Evolutionary conservation across 768 basidiomycete species (phyloP).

Genomic region (Neoboletus brunneissimus): DNA sequence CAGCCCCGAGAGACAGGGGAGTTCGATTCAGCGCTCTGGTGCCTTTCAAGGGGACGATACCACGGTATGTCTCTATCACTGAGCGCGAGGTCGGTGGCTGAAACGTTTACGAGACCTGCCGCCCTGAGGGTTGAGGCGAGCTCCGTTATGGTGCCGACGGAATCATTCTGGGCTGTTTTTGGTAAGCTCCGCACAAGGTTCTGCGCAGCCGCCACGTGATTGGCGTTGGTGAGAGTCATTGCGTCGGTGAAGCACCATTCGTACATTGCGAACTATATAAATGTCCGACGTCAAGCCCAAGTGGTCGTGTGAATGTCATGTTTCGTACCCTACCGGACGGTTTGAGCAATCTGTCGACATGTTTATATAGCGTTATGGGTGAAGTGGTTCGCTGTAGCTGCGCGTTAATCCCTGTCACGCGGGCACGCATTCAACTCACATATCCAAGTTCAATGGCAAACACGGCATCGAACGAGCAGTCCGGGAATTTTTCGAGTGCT

Average conservation of each 20-base stretch:
- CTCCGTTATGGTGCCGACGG: not conserved
- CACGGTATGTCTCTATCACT: constrained; percentile 1
- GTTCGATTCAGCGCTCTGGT: not conserved
- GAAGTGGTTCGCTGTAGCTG: not conserved
- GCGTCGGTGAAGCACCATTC: constrained; percentile 7
- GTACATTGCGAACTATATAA: constrained; percentile 4
- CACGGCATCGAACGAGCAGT: constrained; percentile 7
- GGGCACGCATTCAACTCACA: not conserved
- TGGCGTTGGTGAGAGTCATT: not conserved
- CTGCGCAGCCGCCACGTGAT: not conserved
- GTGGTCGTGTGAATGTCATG: not conserved
- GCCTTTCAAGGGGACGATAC: constrained; percentile 3
- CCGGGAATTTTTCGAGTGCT: constrained; percentile 2
- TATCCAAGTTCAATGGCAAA: constrained; percentile 10
- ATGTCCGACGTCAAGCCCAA: not conserved
- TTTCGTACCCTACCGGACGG: constrained; percentile 4
- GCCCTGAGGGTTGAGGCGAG: not conserved
- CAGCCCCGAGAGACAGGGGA: not conserved
- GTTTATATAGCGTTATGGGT: not conserved
- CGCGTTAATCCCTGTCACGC: not conserved
- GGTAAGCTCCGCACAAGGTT: constrained; percentile 1
- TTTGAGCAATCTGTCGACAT: constrained; percentile 5
- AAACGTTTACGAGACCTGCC: constrained; percentile 1
- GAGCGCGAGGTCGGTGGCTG: not conserved
- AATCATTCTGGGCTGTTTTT: not conserved